These are phyloP conservation scores for Coleophoma eucalyptorum DNA, from an alignment of 2,329 filamentous ascomycete species.

Conservation along the genomic window DNA sequence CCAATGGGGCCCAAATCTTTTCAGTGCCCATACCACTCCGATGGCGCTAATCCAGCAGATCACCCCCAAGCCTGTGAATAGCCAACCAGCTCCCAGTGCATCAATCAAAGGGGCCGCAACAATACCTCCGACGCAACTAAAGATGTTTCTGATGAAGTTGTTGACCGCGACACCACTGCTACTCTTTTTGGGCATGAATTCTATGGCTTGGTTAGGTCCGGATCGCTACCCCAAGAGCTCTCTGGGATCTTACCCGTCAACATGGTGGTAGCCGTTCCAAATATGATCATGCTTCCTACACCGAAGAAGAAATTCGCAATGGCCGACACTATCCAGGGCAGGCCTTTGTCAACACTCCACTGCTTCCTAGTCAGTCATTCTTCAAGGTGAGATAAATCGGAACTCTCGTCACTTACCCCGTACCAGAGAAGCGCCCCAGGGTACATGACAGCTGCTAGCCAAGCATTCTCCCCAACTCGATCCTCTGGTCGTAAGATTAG, in stretches of 20 bases:
- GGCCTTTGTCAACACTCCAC: slow-evolving; percentile 63
- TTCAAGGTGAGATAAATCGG: not conserved
- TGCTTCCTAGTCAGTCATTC: not conserved
- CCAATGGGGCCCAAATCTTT: slow-evolving; percentile 59
- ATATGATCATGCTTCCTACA: slow-evolving; percentile 67
- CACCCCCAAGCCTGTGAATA: slow-evolving; percentile 61
- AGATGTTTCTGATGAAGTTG: slow-evolving; percentile 77
- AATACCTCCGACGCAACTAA: slow-evolving; percentile 67
- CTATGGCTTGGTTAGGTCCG: slow-evolving; percentile 50
- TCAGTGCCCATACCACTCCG: slow-evolving; percentile 56
- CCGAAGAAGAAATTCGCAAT: slow-evolving; percentile 73
- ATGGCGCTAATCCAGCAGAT: slow-evolving; percentile 55
- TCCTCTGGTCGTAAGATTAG: slow-evolving; percentile 73
- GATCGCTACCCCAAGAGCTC: slow-evolving; percentile 19
- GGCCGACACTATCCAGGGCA: slow-evolving; percentile 60
- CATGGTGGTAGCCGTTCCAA: slow-evolving; percentile 61
- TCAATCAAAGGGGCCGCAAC: slow-evolving; percentile 68
- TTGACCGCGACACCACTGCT: slow-evolving; percentile 75
- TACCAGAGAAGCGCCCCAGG: slow-evolving; percentile 70
- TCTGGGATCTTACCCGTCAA: slow-evolving; percentile 50
- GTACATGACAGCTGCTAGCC: slow-evolving; percentile 68
- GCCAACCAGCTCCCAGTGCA: slow-evolving; percentile 71
- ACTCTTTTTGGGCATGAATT: slow-evolving; percentile 71
- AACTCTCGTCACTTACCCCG: slow-evolving; percentile 34
- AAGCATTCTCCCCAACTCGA: slow-evolving; percentile 78